Evolutionary conservation across 495 filamentous ascomycete genomes (phyloP), one percentile per base, ranked within the genome.

Genomic region (Lasiosphaeria ovina): DNA sequence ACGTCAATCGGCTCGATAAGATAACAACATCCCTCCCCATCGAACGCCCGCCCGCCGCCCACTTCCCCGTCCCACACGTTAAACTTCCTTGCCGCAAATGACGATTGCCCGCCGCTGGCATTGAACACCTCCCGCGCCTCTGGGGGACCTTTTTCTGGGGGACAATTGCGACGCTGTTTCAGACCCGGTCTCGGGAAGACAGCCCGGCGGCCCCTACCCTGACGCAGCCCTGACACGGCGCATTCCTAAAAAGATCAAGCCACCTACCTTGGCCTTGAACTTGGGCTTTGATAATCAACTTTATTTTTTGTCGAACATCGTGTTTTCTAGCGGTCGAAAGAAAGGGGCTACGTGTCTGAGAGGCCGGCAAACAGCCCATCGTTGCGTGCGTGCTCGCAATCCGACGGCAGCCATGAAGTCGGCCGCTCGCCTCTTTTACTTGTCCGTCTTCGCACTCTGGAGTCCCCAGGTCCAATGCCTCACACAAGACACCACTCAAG

Each of bases 401-500:
- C 31, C 32, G 32, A 4, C 24, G 9, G 45, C 59, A 56, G 77
- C 51, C 56, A 92, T 91, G 89, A 87, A 81, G 66, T 78, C 87
- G 57, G 83, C 86, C 48, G 80, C 83, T 55, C 83, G 82, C 66
- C 75, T 85, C 24, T 92, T 93, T 73, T 92, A 87, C 74, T 76
- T 92, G 64, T 88, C 90, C 53, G 75, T 91, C 48, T 93, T 93
- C 70, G 80, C 87, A 61, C 82, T 93, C 66, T 84, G 86, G 71
- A 78, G 77, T 35, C 74, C 86, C 14, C 72, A 83, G 58, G 76
- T 70, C 44, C 71, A 69, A 66, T 81, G 79, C 59, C 64, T 70
- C 55, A 71, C 56, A 52, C 60, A 62, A 9, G 57, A 63, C 36
- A 32, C 54, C 63, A 64, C 66, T 60, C 67, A 70, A 68, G 73